These are phyloP conservation scores for Cardamine resedifolia DNA, from an alignment of 345 rosid genomes.

Conservation along the genomic window DNA sequence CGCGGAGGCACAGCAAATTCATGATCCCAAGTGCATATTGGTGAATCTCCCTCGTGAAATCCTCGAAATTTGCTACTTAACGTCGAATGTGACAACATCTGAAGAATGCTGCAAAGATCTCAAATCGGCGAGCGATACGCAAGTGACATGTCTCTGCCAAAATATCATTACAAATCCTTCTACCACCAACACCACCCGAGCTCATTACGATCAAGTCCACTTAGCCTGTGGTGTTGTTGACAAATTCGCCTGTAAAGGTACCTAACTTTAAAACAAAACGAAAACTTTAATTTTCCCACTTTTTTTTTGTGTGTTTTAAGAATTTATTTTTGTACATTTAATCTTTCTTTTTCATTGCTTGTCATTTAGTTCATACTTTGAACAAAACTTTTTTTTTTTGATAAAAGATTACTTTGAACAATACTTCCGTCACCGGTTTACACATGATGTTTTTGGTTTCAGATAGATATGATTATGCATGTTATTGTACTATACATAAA, in stretches of 20 bases:
- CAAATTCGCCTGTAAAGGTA: slow-evolving; percentile 31
- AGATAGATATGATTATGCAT: background rate
- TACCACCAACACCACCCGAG: background rate
- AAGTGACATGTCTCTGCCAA: slow-evolving; percentile 32
- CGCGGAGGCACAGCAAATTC: background rate
- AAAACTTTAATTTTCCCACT: too few species aligned
- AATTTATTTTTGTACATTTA: background rate
- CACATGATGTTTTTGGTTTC: background rate
- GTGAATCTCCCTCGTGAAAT: background rate
- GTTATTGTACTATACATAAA: too few species aligned
- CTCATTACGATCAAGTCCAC: background rate
- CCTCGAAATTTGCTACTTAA: background rate
- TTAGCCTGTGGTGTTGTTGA: background rate
- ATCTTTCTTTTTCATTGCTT: background rate
- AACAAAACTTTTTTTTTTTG: too few species aligned
- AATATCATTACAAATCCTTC: background rate
- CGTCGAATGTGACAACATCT: background rate
- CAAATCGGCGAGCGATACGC: background rate
- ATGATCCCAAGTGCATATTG: slow-evolving; percentile 6
- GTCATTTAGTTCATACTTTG: background rate
- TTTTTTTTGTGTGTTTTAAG: background rate
- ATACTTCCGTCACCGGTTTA: background rate
- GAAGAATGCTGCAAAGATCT: slow-evolving; percentile 24
- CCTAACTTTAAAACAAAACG: background rate
- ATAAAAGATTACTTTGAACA: too few species aligned